Evolutionary conservation across 176 grass and related monocot species (phyloP), one percentile per base, ranked within the genome.

Genomic region (Rhynchospora tenuis): DNA sequence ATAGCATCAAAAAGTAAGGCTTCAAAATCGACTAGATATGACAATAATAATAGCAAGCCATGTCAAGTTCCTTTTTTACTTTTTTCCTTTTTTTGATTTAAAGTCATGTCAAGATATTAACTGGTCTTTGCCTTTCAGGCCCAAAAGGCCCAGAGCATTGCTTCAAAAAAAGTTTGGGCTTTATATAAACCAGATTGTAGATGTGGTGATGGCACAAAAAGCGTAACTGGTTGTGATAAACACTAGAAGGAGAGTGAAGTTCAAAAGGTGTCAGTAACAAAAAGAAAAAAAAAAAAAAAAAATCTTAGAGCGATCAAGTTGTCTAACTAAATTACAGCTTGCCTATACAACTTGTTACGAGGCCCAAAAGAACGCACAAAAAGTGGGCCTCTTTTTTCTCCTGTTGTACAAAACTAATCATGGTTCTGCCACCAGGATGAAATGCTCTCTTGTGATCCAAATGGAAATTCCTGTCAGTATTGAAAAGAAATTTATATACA

Each of bases 391-490:
- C 28, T 42, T 46, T 71, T 64, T 62, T 65, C 42, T 61, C 64
- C 14, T 38, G 4, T 56, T 64, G 59, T 27, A 22, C 45, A 57
- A 50, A 42, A 42, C 78, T 91, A 97, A 43, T 86, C 24, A 72
- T 83, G 76, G 22, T 97, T 88, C 47, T 94, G 71, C 93, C 93
- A 98, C 93, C 93, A 98, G 60, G 90, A 87, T n/a, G 87, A 88
- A 15, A 94, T 73, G 87, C 92, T 94, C 42, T 90, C 93, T 72
- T 95, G 96, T 23, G 96, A 99, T 29, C 88, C 91, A 57, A 99
- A 90, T 78, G 83, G 86, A 22, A 99, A 73, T 24, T 95, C 93
- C 96, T 99, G 86, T 15, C 5, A 63, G 52, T 54, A 29, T 51
- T 54, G 9, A 75, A n/a, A 31, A 54, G 7, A 54, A 55, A 76